Evolutionary conservation across 1,284 basidiomycete species (phyloP), one percentile per base, ranked within the genome.

Genomic region (Ustilago nuda): DNA sequence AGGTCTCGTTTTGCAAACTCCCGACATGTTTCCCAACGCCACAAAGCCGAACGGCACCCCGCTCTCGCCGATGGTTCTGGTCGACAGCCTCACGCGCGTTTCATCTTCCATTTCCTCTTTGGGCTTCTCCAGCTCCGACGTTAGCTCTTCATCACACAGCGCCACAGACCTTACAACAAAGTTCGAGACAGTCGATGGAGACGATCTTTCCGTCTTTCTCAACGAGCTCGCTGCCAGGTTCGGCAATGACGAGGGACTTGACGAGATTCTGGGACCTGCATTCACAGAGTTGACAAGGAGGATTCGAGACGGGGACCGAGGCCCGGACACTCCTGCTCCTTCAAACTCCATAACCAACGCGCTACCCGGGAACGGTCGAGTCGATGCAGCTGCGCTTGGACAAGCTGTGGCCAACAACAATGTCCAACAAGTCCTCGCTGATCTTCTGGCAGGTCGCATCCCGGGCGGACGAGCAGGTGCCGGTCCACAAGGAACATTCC

Each of bases 1-100:
- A 13, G 95, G 95, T 8, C 89, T 98, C 66, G 92, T 91, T 15
- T 87, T 99, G 9, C 94, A 96, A 86, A 94, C 95, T 71, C 93
- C 95, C 0, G 85, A 86, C 51, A 95, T 98, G 92, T 98, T 99
- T 79, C 93, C 94, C 54, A 82, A 80, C 41, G 39, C 63, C 9
- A 35, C 58, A 5, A 84, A 84, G 59, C 64, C 73, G 5, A 69
- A 72, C 23, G 72, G 71, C n/a, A 54, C 55, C 6, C 60, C 69
- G 0, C 55, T 84, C 4, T 79, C 81, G 12, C 94, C 95, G 0
- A 72, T 85, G 66, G 90, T 90, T 91, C 93, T 86, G 36, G 91
- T 89, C 8, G 63, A 80, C n/a, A 78, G 79, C 57, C 57, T 82
- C 9, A 66, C 77, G 12, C 63, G 72, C 15, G 70, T 76, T 8